A percentile compares a stretch with the other conserved stretches of the same genome.
phyloP scores from a whole-genome alignment of 768 basidiomycete species.

The Serendipita sp. region DNA sequence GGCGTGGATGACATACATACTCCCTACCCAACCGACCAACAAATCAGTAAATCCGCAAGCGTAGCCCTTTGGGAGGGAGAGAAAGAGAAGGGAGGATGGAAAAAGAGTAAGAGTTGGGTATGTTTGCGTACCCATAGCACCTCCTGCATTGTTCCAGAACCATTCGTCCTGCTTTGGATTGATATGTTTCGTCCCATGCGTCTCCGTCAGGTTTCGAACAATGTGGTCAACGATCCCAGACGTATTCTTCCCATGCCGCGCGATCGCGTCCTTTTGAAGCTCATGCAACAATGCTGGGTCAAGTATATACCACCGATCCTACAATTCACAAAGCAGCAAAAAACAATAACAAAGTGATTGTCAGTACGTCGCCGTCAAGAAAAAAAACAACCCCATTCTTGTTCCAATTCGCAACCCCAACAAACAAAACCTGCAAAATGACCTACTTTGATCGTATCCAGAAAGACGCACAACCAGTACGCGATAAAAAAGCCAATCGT shows the following conservation, averaged over 20 bases:
- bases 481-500: not conserved
- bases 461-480: slow-evolving; percentile 11
- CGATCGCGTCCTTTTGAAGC: slow-evolving; percentile 61
- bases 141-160: slow-evolving; percentile 95
- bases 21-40: slow-evolving; percentile 20
- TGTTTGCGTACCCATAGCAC: slow-evolving; percentile 80
- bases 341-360: not conserved
- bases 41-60: not conserved
- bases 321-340: not conserved
- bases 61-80: no score
- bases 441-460: slow-evolving; percentile 19
- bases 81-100: no score
- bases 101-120: not conserved
- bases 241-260: slow-evolving; percentile 45
- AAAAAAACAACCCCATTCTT: no score
- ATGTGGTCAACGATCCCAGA: slow-evolving; percentile 68
- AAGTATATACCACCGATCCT: slow-evolving; percentile 83
- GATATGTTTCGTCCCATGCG: slow-evolving; percentile 46
- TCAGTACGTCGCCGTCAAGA: no score
- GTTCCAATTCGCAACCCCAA: not conserved
- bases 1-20: slow-evolving; percentile 96
- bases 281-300: slow-evolving; percentile 56
- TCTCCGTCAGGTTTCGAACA: slow-evolving; percentile 57
- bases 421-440: no score
- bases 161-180: slow-evolving; percentile 57